Evolutionary conservation across 495 filamentous ascomycete genomes (phyloP), one percentile per base, ranked within the genome.

Genomic region (Parathielavia appendiculata): DNA sequence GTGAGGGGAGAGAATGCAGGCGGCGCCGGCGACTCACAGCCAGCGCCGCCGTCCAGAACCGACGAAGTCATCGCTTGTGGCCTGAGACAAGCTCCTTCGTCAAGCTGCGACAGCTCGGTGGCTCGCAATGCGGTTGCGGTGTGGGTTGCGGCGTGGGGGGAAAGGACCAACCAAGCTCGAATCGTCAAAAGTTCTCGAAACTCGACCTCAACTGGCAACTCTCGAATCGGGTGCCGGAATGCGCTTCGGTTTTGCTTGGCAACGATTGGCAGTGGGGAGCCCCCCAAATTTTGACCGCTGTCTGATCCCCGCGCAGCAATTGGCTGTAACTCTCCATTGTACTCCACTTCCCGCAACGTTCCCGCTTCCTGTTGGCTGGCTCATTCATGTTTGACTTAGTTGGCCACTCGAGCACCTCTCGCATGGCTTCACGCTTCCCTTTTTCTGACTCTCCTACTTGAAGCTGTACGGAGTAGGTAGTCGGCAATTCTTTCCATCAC

Each of bases 61-160:
- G 69, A 71, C 69, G 66, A 71, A 69, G 51, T 71, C 69, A 71
- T 71, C 66, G 69, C 69, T 70, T 68, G 68, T 43, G 57, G 38
- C 20, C 14, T 51, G 13, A 5, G 23, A 64, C 68, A 70, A 70
- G 69, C 69, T 71, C 69, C 69, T 71, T 68, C 68, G 69, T 66
- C 69, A 61, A 51, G 46, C 44, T 59, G 57, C 46, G 49, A 52
- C 59, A 60, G 57, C 56, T 44, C 32, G 43, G 51, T 44, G 40
- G 43, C 49, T 41, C 49, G 32, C 49, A 32, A 38, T 32, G 51
- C 26, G 22, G 43, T 22, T 30, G 52, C 41, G 40, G 47, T 59
- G 55, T 39, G 35, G 43, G 26, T 54, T 30, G 51, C 44, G 41
- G 19, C 26, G 35, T 35, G 36, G 22, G 44, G 53, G 14, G 46